phyloP scores from a whole-genome alignment of 768 basidiomycete species.

The Symmetrospora coprosmae region DNA sequence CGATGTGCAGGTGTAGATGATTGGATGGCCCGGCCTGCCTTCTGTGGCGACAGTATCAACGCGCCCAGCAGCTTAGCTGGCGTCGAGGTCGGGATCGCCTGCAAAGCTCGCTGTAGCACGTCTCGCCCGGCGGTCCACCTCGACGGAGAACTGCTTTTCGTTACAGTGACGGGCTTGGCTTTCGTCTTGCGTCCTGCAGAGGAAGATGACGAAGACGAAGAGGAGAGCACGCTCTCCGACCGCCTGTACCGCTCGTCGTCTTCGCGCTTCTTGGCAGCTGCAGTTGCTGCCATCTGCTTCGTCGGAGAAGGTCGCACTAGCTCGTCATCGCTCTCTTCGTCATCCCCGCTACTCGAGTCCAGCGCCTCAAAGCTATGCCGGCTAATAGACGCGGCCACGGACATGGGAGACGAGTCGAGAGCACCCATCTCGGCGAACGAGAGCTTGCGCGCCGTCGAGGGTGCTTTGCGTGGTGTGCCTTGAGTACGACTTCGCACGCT shows the following conservation, averaged over 20 bases:
- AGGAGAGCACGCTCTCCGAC: too few species aligned
- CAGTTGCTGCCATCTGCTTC: neutral
- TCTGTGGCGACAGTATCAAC: neutral
- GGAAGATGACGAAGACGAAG: too few species aligned
- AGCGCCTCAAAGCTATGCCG: slow-evolving; percentile 10
- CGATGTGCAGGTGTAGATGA: neutral
- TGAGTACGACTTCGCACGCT: neutral
- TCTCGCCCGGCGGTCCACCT: too few species aligned
- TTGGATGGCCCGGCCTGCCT: too few species aligned
- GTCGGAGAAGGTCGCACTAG: neutral
- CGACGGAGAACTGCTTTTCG: too few species aligned
- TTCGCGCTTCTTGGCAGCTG: too few species aligned
- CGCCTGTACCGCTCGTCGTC: too few species aligned
- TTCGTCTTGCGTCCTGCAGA: too few species aligned
- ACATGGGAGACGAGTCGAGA: slow-evolving; percentile 5
- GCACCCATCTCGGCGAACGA: slow-evolving; percentile 7
- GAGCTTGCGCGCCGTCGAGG: neutral
- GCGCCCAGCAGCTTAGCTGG: slow-evolving; percentile 2
- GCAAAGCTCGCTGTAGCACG: too few species aligned
- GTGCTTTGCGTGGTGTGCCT: neutral
- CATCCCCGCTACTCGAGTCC: slow-evolving; percentile 9
- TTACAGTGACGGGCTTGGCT: too few species aligned
- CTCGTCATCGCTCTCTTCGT: slow-evolving; percentile 1
- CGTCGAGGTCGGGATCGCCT: neutral
- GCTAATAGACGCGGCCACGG: slow-evolving; percentile 10